phyloP scores from a whole-genome alignment of 108 stramenopile species.

The Skeletonema costatum region DNA sequence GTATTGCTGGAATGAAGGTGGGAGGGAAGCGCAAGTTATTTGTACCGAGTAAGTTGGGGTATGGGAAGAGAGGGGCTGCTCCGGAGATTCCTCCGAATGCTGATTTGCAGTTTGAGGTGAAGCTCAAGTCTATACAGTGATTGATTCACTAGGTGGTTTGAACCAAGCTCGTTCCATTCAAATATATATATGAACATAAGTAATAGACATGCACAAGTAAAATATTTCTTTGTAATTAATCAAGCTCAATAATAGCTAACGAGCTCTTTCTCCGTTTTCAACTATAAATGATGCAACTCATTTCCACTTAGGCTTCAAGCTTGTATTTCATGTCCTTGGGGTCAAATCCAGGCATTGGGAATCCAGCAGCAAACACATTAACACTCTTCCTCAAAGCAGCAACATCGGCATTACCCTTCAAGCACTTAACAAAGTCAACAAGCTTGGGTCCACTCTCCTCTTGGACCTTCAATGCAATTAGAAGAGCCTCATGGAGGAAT shows the following conservation, averaged over 20 bases:
- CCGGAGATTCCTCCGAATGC: conserved; percentile 90
- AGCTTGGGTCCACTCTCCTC: conserved; percentile 88
- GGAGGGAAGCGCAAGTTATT: conserved; percentile 85
- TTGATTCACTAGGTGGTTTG: not conserved
- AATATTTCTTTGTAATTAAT: not conserved
- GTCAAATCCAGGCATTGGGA: conserved; percentile 99
- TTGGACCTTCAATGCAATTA: conserved; percentile 90
- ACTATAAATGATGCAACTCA: not conserved
- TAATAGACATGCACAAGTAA: not conserved
- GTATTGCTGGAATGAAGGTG: conserved; percentile 82
- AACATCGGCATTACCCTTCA: conserved; percentile 78
- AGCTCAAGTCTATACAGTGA: conserved; percentile 52
- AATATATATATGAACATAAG: not conserved
- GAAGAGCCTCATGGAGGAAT: conserved; percentile 91
- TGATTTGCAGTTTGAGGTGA: conserved; percentile 78
- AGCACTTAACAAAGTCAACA: conserved; percentile 85
- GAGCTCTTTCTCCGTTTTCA: not conserved
- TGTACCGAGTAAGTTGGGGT: conserved; percentile 89
- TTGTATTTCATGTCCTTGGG: conserved; percentile 87
- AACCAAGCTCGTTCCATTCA: not conserved
- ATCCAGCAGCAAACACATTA: conserved; percentile 82
- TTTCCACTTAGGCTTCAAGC: conserved; percentile 15
- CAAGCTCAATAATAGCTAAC: not conserved
- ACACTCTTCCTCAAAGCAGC: conserved; percentile 57
- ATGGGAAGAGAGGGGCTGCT: conserved; percentile 80